phyloP scores from a whole-genome alignment of 2,329 filamentous ascomycete genomes.

The Mollisia scopiformis region DNA sequence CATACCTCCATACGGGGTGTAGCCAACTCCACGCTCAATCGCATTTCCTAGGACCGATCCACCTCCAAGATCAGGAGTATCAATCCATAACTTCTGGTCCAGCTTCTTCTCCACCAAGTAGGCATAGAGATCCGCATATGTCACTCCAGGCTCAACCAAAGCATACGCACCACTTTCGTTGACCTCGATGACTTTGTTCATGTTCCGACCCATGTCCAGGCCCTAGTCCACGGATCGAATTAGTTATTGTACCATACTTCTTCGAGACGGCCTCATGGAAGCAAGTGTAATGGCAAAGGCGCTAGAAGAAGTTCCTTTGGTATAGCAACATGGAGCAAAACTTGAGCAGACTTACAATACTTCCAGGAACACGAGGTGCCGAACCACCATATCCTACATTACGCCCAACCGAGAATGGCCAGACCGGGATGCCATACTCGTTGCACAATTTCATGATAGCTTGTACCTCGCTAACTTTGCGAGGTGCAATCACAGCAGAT shows the following conservation, averaged over 20 bases:
- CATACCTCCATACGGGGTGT: slow-evolving; percentile 46
- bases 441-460: slow-evolving; percentile 10
- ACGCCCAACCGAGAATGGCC: slow-evolving; percentile 5
- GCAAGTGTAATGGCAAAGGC: not conserved
- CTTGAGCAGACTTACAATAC: slow-evolving; percentile 38
- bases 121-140: slow-evolving; percentile 54
- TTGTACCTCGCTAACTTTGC: slow-evolving; percentile 43
- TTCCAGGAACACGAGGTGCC: slow-evolving; percentile 53
- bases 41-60: slow-evolving; percentile 50
- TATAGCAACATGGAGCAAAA: not conserved
- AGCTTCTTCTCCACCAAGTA: slow-evolving; percentile 47
- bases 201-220: slow-evolving; percentile 53
- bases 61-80: slow-evolving; percentile 43
- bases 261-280: too few relatives aligned
- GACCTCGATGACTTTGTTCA: slow-evolving; percentile 56
- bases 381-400: slow-evolving; percentile 55
- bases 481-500: not conserved
- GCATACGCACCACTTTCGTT: slow-evolving; percentile 52
- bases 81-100: slow-evolving; percentile 44
- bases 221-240: slow-evolving; percentile 18
- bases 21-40: slow-evolving; percentile 49
- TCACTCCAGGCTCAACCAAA: slow-evolving; percentile 59
- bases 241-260: not conserved
- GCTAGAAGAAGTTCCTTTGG: not conserved
- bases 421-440: slow-evolving; percentile 7